phyloP scores from a whole-genome alignment of 192 early-diverging fungal genomes.

The Coemansia sp. region DNA sequence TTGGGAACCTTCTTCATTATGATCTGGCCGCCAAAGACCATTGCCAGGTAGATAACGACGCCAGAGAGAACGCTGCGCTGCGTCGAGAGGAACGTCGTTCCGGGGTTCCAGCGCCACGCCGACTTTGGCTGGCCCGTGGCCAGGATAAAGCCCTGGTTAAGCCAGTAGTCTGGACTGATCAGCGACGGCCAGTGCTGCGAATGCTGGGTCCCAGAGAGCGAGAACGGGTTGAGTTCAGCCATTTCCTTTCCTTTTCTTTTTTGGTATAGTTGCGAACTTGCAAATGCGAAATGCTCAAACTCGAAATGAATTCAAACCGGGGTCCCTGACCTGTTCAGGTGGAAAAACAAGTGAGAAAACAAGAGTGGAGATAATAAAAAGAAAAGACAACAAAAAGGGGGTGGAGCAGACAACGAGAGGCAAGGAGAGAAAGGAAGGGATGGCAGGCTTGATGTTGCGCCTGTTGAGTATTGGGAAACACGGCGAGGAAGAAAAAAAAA shows the following conservation, averaged over 20 bases:
- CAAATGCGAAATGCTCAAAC: not conserved
- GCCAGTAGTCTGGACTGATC: conserved; percentile 59
- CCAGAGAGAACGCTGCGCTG: conserved; percentile 54
- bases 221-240: conserved; percentile 53
- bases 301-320: conserved; percentile 3
- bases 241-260: conserved; percentile 12
- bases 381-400: not conserved
- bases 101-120: conserved; percentile 58
- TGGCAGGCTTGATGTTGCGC: not conserved
- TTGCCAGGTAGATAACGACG: conserved; percentile 68
- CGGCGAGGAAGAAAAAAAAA: not conserved
- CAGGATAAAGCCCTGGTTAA: conserved; percentile 51
- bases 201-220: conserved; percentile 52
- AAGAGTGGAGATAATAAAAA: not conserved
- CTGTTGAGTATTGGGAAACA: not conserved
- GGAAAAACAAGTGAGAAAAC: not conserved
- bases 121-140: conserved; percentile 55
- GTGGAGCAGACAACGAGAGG: not conserved
- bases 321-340: conserved; percentile 6
- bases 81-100: conserved; percentile 52
- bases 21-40: conserved; percentile 80
- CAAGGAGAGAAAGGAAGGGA: not conserved
- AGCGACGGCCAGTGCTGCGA: conserved; percentile 60
- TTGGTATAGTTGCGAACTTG: not conserved
- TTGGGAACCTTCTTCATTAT: too few relatives aligned